A percentile compares a stretch with the other conserved stretches of the same genome.
Evolutionary conservation across 345 rosid genomes (phyloP).

Genomic region (Eucalyptus tenuipes): DNA sequence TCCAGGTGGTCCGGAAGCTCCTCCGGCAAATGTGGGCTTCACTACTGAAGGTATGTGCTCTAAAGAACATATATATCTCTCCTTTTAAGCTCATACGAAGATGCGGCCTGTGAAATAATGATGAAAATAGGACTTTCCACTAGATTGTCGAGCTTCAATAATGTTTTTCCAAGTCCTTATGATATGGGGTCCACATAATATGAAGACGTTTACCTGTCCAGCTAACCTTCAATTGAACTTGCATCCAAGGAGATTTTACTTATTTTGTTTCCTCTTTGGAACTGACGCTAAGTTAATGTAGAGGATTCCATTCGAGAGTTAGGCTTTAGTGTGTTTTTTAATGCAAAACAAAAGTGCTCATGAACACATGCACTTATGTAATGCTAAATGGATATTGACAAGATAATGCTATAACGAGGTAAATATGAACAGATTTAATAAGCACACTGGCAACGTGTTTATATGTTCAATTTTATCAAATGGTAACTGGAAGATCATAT

Average conservation of each 20-base stretch:
- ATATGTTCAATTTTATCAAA: too few relatives aligned
- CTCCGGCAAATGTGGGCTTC: accelerated
- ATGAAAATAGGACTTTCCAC: not conserved
- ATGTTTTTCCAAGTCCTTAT: not conserved
- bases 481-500: too few relatives aligned
- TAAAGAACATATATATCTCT: not conserved
- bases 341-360: not conserved
- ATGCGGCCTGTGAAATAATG: not conserved
- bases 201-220: not conserved
- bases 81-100: not conserved
- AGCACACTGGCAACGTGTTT: too few relatives aligned
- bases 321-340: not conserved
- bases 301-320: not conserved
- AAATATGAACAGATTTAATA: accelerated
- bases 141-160: not conserved
- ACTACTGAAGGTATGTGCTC: not conserved
- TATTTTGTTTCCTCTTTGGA: not conserved
- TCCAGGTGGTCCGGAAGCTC: not conserved
- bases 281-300: not conserved
- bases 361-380: too few relatives aligned
- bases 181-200: not conserved
- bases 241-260: not conserved
- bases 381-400: too few relatives aligned
- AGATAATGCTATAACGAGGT: too few relatives aligned
- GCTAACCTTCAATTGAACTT: not conserved